Evolutionary conservation across 345 rosid genomes (phyloP), one percentile per base, ranked within the genome.

Genomic region (Eucalyptus polybractea): DNA sequence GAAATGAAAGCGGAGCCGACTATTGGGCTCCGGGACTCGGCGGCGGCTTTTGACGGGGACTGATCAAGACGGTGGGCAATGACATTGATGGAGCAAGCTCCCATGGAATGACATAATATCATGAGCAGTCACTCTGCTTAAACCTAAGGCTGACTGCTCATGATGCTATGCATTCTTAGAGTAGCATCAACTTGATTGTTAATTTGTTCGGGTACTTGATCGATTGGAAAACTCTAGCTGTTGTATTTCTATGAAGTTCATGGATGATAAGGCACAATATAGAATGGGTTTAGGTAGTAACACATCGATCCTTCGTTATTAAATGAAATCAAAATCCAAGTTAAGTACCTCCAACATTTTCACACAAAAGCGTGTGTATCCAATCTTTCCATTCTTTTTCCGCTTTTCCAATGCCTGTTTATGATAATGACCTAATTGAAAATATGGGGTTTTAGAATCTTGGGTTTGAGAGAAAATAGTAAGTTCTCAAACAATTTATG

Each of bases 141-240:
- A 89, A 86, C 93, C 92, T 54, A 97, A 97, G 99, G 97, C 97
- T 98, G 99, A 97, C 96, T 98, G 98, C 99, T 98, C 98, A 93
- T 96, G 99, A 98, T 98, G 99, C 95, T 97, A 97, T 98, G 89
- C 87, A 87, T 87, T 58, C 86, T 50, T 31, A 37, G 27, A 54
- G 69, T 54, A 87, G 65, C 65, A 87, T 31, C 60, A 27, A 54
- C 65, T 54, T 33, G 60, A 87, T 37, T 25, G 47, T 80, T 51
- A 60, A 86, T 88, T 88, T 91, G 89, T 88, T 90, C 25, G 47
- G 85, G 15, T 76, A 21, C 47, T 37, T 76, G 47, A 37, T 76
- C 42, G 29, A 76, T 40, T 76, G 47, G 83, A 76, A 29, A 40
- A 76, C 85, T 76, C 47, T 76, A 76, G 85, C 29, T 22, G 47